A percentile compares a stretch with the other conserved stretches of the same genome.
phyloP scores from a whole-genome alignment of 2,329 filamentous ascomycete species.

The Ascosphaera aggregata region DNA sequence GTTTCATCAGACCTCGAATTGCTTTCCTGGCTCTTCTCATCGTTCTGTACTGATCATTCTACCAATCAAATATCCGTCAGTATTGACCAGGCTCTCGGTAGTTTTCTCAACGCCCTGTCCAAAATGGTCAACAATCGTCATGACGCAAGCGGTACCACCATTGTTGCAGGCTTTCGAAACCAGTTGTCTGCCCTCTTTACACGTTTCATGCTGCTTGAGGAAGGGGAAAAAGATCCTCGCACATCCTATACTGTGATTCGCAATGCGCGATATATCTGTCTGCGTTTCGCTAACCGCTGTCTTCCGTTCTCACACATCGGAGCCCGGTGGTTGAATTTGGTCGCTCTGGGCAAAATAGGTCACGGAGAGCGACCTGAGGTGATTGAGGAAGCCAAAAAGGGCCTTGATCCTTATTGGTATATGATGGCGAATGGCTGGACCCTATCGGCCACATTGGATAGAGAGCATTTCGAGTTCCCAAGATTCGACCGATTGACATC shows the following conservation, averaged over 20 bases:
- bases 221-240: not conserved
- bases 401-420: slow-evolving; percentile 60
- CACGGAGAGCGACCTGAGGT: slow-evolving; percentile 55
- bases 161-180: not conserved
- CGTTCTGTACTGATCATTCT: slow-evolving; percentile 56
- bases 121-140: slow-evolving; percentile 20
- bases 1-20: slow-evolving; percentile 26
- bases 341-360: slow-evolving; percentile 44
- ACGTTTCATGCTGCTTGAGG: not conserved
- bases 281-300: slow-evolving; percentile 78
- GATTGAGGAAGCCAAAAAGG: slow-evolving; percentile 70
- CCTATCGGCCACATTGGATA: not conserved
- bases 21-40: slow-evolving; percentile 60
- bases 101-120: slow-evolving; percentile 39
- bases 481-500: slow-evolving; percentile 14
- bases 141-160: not conserved
- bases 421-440: slow-evolving; percentile 28
- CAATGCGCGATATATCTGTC: slow-evolving; percentile 57
- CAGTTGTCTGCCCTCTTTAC: not conserved
- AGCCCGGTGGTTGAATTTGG: slow-evolving; percentile 69
- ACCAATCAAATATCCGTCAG: slow-evolving; percentile 55
- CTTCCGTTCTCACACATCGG: slow-evolving; percentile 55
- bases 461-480: slow-evolving; percentile 7
- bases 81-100: slow-evolving; percentile 73
- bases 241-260: slow-evolving; percentile 26